A percentile compares a stretch with the other conserved stretches of the same genome.
phyloP scores from a whole-genome alignment of 1,284 basidiomycete genomes.

The Mycena sp. region DNA sequence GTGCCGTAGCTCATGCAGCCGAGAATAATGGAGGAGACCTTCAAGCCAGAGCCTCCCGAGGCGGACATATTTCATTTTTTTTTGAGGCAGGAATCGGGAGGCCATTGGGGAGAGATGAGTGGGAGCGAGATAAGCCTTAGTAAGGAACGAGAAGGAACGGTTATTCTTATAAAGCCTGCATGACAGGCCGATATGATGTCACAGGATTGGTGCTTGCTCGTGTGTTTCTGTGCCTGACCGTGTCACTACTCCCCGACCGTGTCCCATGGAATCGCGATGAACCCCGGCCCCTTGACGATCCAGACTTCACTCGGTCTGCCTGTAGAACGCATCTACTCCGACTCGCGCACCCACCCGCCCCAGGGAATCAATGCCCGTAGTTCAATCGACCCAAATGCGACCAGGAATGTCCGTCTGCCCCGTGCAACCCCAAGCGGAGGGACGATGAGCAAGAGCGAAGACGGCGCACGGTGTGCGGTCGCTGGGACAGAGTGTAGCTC shows the following conservation, averaged over 20 bases:
- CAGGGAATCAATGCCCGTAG: slow-evolving; percentile 12
- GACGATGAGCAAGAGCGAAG: slow-evolving; percentile 70
- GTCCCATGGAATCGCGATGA: neutral
- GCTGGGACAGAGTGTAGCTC: slow-evolving; percentile 78
- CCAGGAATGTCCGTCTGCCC: slow-evolving; percentile 63
- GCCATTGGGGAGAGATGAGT: neutral
- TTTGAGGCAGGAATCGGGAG: neutral
- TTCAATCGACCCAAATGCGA: slow-evolving; percentile 47
- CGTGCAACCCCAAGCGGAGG: slow-evolving; percentile 67
- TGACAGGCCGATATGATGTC: too few species aligned
- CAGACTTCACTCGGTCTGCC: slow-evolving; percentile 22
- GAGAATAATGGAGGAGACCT: slow-evolving; percentile 15
- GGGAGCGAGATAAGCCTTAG: neutral
- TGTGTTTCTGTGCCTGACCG: too few species aligned
- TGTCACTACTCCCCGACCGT: neutral
- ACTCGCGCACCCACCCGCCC: slow-evolving; percentile 46
- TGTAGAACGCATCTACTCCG: slow-evolving; percentile 43
- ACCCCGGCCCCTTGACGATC: too few species aligned
- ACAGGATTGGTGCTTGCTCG: too few species aligned
- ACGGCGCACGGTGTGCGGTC: slow-evolving; percentile 72
- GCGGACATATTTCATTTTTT: slow-evolving; percentile 12
- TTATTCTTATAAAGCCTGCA: too few species aligned
- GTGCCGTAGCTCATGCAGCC: slow-evolving; percentile 53
- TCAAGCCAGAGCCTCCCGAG: slow-evolving; percentile 17
- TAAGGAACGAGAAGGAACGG: neutral